Percentiles rank a stretch among this genome's conserved stretches.
phyloP scores from a whole-genome alignment of 1,139 yeast genomes.

The Saccharomyces hybrid region DNA sequence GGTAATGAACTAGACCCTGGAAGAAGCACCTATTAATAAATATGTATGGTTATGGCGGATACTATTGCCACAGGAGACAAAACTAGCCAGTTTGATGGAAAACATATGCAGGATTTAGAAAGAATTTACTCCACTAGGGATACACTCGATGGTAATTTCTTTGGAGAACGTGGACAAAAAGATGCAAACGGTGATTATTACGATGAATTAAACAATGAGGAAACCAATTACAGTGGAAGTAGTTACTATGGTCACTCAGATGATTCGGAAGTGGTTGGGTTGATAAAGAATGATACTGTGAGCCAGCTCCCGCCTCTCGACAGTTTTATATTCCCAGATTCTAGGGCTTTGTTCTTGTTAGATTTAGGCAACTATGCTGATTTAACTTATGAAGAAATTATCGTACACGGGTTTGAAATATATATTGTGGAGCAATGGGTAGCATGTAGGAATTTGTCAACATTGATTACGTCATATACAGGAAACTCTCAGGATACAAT shows the following conservation, averaged over 20 bases:
- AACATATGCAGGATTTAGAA: neutral
- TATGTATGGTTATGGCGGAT: neutral
- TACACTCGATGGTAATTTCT: neutral
- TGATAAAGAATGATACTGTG: neutral
- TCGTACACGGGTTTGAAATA: conserved; percentile 67
- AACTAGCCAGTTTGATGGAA: neutral
- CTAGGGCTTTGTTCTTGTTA: conserved; percentile 43
- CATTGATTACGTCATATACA: conserved; percentile 72
- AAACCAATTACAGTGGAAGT: neutral
- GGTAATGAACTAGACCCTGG: neutral
- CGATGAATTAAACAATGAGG: neutral
- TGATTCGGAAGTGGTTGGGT: neutral
- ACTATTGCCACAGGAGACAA: neutral
- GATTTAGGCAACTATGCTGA: conserved; percentile 36
- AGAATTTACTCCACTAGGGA: neutral
- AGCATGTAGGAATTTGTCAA: conserved; percentile 55
- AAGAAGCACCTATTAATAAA: neutral
- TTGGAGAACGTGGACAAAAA: neutral
- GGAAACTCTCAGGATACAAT: conserved; percentile 65
- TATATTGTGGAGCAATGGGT: conserved; percentile 95
- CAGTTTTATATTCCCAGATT: conserved; percentile 40
- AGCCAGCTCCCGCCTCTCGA: conserved; percentile 4
- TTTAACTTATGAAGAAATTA: conserved; percentile 37
- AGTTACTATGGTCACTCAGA: neutral
- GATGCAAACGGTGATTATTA: neutral